These are phyloP conservation scores for Dendrocalamus latiflorus DNA, from an alignment of 202 grass and related monocot genomes.

Conservation along the genomic window DNA sequence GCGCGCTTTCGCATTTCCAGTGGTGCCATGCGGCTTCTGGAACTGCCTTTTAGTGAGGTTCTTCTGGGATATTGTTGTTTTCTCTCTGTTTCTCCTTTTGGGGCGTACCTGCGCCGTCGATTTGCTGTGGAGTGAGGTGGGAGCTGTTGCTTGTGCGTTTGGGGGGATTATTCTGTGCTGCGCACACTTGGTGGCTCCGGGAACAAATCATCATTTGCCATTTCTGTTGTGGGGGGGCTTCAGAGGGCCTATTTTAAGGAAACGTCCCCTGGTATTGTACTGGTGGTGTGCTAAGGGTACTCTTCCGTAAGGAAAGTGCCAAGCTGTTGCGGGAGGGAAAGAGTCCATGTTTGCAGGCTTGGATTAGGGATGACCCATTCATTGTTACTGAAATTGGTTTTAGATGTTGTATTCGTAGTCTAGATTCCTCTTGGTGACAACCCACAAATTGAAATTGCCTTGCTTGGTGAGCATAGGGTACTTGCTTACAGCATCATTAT, in stretches of 20 bases:
- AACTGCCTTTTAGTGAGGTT: conserved; percentile 32
- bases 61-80: conserved; percentile 43
- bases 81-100: conserved; percentile 30
- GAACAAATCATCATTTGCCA: conserved; percentile 38
- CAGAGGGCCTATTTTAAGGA: conserved; percentile 38
- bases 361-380: not conserved
- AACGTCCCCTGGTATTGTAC: conserved; percentile 14
- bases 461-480: conserved; percentile 12
- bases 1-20: too few relatives aligned
- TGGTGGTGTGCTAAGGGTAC: conserved; percentile 9
- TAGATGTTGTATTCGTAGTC: not conserved
- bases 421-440: not conserved
- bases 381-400: not conserved
- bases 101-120: conserved; percentile 32
- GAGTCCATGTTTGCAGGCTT: not conserved
- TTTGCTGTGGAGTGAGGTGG: conserved; percentile 36
- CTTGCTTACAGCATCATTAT: conserved; percentile 11
- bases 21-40: too few relatives aligned
- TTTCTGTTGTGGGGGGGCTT: conserved; percentile 37
- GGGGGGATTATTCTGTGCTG: conserved; percentile 46
- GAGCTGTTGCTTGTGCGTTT: conserved; percentile 45
- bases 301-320: conserved; percentile 4
- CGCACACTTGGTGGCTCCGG: conserved; percentile 38
- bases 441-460: conserved; percentile 1
- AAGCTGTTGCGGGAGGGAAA: not conserved